A percentile compares a stretch with the other conserved stretches of the same genome.
phyloP scores from a whole-genome alignment of 2,329 filamentous ascomycete species.

The Magnaporthiopsis rhizophila region DNA sequence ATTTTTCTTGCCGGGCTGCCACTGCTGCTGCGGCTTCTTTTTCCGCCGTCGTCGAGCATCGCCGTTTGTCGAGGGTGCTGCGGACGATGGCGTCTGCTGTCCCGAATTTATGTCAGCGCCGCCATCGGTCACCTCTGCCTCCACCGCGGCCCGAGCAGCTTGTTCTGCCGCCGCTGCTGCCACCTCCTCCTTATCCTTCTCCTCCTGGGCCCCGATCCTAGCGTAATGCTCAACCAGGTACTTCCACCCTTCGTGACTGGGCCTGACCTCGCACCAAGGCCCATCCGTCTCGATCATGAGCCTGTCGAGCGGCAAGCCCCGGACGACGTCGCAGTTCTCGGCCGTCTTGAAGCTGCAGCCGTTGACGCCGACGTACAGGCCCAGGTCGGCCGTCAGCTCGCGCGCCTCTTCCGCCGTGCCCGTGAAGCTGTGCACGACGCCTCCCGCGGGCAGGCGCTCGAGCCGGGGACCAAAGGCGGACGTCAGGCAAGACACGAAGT shows the following conservation, averaged over 20 bases:
- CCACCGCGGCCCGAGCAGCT: conserved; percentile 13
- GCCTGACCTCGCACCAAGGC: conserved; percentile 93
- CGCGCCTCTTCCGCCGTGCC: conserved; percentile 79
- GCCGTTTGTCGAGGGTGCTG: conserved; percentile 1
- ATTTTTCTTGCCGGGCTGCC: conserved; percentile 38
- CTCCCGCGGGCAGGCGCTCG: conserved; percentile 61
- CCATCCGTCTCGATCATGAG: conserved; percentile 96
- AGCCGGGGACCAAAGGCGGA: conserved; percentile 49
- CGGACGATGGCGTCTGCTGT: conserved; percentile 1
- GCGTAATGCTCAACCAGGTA: conserved; percentile 43
- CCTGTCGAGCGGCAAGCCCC: conserved; percentile 65
- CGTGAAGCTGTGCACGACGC: conserved; percentile 92
- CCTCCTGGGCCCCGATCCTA: conserved; percentile 14
- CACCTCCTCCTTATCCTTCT: conserved; percentile 19
- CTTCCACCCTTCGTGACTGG: conserved; percentile 77
- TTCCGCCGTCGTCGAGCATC: conserved; percentile 6
- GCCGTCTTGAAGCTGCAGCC: conserved; percentile 93
- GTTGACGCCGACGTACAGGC: conserved; percentile 89
- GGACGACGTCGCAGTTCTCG: conserved; percentile 82
- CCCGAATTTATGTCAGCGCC: not conserved
- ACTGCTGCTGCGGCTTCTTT: conserved; percentile 25
- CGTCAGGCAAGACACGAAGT: conserved; percentile 69
- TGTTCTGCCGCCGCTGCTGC: conserved; percentile 12
- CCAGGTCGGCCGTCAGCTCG: conserved; percentile 62
- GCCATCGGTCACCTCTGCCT: not conserved